These are phyloP conservation scores for Camelina laxa DNA, from an alignment of 345 rosid genomes.

Conservation along the genomic window DNA sequence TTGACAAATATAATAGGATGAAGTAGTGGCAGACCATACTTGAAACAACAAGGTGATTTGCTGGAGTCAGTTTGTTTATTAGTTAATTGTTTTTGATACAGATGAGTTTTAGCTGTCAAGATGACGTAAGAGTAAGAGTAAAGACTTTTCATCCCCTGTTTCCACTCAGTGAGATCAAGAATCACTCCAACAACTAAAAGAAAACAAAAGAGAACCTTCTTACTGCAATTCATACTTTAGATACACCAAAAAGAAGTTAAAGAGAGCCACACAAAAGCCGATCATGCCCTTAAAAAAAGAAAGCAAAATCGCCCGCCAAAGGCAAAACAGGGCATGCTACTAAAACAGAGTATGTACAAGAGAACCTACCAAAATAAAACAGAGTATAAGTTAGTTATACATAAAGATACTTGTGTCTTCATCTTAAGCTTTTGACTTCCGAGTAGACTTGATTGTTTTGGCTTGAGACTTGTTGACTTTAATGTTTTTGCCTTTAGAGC, in stretches of 20 bases:
- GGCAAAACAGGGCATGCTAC: conserved; percentile 34
- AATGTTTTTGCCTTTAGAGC: conserved; percentile 58
- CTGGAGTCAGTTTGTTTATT: conserved; percentile 6
- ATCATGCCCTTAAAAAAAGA: conserved; percentile 3
- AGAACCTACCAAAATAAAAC: not conserved
- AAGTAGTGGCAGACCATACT: conserved; percentile 40
- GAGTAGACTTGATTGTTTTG: conserved; percentile 41
- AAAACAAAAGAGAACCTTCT: not conserved
- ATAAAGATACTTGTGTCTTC: not conserved
- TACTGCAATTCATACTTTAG: not conserved
- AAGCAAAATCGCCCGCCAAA: conserved; percentile 19
- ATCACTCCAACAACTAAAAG: not conserved
- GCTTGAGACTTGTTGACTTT: conserved; percentile 47
- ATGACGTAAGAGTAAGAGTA: conserved; percentile 13
- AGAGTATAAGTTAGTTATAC: conserved; percentile 12
- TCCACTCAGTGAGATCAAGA: not conserved
- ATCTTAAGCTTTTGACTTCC: conserved; percentile 48
- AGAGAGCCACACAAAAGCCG: conserved; percentile 12
- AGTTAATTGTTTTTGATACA: not conserved
- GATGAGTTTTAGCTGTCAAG: conserved; percentile 29
- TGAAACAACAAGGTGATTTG: conserved; percentile 16
- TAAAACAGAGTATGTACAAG: conserved; percentile 13
- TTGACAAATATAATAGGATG: conserved; percentile 18
- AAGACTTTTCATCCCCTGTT: conserved; percentile 14
- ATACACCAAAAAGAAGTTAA: not conserved